Percentiles rank a stretch among this genome's conserved stretches.
These are phyloP conservation scores for Malassezia furfur DNA, from an alignment of 1,284 basidiomycete species.

Conservation along the genomic window DNA sequence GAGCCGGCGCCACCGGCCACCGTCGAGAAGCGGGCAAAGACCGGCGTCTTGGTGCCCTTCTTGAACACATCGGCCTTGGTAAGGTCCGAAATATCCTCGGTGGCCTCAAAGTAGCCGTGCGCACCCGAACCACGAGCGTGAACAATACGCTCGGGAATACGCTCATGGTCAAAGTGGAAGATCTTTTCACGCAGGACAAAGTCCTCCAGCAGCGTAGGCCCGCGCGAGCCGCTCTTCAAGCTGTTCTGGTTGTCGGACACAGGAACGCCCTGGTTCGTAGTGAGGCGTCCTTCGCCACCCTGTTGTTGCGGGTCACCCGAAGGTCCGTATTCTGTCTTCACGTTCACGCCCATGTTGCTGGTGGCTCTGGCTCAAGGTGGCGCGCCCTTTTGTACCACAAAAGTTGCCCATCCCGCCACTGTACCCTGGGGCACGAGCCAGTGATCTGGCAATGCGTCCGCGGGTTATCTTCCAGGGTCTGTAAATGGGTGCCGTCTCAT, in stretches of 20 bases:
- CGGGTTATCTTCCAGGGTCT: background rate
- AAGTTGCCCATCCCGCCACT: too few species aligned
- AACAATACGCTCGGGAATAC: constrained; percentile 83
- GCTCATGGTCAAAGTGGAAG: constrained; percentile 83
- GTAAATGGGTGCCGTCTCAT: background rate
- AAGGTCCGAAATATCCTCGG: constrained; percentile 67
- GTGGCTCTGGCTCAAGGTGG: too few species aligned
- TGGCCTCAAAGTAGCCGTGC: constrained; percentile 76
- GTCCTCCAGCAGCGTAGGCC: constrained; percentile 25
- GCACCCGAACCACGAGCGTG: constrained; percentile 58
- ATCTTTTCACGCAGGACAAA: constrained; percentile 56
- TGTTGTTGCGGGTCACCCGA: constrained; percentile 3
- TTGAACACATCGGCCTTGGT: constrained; percentile 56
- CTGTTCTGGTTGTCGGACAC: constrained; percentile 6
- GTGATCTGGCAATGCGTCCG: background rate
- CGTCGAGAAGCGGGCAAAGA: constrained; percentile 51
- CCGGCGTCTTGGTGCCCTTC: constrained; percentile 25
- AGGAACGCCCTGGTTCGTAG: constrained; percentile 6
- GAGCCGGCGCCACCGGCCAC: constrained; percentile 58
- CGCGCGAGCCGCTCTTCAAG: constrained; percentile 6
- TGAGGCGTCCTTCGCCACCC: background rate
- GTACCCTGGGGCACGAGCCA: too few species aligned
- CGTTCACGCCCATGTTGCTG: background rate
- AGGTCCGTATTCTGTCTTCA: background rate
- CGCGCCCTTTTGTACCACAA: too few species aligned